These are phyloP conservation scores for Metarhizium rileyi DNA, from an alignment of 2,329 filamentous ascomycete genomes.

Conservation along the genomic window DNA sequence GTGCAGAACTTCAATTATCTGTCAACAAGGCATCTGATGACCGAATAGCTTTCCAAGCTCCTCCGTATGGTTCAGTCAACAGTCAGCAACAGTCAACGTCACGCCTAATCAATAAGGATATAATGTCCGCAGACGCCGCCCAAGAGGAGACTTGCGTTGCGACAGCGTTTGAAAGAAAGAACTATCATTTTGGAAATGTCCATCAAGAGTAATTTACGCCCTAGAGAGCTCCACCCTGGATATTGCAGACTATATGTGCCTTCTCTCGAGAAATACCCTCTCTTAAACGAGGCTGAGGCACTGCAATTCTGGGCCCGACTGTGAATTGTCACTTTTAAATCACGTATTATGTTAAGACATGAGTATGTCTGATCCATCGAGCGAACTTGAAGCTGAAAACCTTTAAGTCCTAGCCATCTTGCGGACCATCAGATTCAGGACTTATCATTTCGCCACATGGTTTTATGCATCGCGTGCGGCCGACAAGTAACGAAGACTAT, in stretches of 20 bases:
- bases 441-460: neutral
- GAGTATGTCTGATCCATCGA: slow-evolving; percentile 2
- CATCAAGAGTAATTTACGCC: slow-evolving; percentile 22
- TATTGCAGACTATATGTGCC: slow-evolving; percentile 19
- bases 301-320: slow-evolving; percentile 5
- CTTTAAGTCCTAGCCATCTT: neutral
- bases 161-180: slow-evolving; percentile 19
- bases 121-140: neutral
- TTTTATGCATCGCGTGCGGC: neutral
- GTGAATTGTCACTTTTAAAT: slow-evolving; percentile 9
- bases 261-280: slow-evolving; percentile 17
- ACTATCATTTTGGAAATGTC: slow-evolving; percentile 17
- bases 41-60: too few relatives aligned
- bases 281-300: neutral
- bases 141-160: slow-evolving; percentile 17
- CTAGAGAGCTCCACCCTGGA: slow-evolving; percentile 18
- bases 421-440: neutral
- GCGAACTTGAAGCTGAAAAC: neutral
- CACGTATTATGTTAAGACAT: slow-evolving; percentile 9
- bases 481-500: neutral
- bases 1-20: too few relatives aligned
- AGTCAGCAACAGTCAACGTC: too few relatives aligned
- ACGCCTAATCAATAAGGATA: neutral
- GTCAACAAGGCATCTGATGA: too few relatives aligned
- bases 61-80: too few relatives aligned